Conservation (phyloP, 2,329 filamentous ascomycete genomes). For the Cladosporium sp. region DNA sequence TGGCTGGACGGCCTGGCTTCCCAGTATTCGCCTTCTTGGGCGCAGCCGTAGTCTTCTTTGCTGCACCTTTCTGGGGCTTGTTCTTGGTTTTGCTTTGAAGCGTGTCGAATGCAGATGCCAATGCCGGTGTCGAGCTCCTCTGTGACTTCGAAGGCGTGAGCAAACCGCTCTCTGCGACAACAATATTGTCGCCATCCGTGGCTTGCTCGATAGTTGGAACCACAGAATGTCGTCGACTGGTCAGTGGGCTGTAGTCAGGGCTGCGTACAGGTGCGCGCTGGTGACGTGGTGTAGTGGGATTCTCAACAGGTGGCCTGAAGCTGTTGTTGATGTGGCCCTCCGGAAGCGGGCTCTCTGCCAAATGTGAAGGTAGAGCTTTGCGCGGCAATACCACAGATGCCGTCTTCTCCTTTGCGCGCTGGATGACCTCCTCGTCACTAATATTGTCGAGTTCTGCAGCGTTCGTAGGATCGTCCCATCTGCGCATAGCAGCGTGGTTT, state of each 20-base stretch:
- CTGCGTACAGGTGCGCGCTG: conserved; percentile 11
- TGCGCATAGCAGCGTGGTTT: conserved; percentile 62
- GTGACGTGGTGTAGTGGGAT: conserved; percentile 23
- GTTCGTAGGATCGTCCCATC: conserved; percentile 53
- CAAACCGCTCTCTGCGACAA: conserved; percentile 27
- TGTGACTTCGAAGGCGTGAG: conserved; percentile 37
- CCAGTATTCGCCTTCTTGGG: conserved; percentile 28
- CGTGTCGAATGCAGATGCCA: conserved; percentile 27
- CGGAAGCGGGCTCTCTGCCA: conserved; percentile 24
- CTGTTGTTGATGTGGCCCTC: conserved; percentile 33
- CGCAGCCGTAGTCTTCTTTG: conserved; percentile 20
- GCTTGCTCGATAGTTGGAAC: conserved; percentile 30
- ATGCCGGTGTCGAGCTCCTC: conserved; percentile 24
- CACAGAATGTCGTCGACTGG: conserved; percentile 25
- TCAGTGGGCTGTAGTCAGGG: conserved; percentile 26
- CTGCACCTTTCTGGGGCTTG: conserved; percentile 21
- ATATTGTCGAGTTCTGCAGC: conserved; percentile 46
- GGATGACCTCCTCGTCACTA: conserved; percentile 47
- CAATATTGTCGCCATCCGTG: conserved; percentile 28
- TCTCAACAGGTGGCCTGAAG: conserved; percentile 28
- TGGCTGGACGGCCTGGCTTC: conserved; percentile 29
- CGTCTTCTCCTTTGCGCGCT: conserved; percentile 38
- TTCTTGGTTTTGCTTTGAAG: conserved; percentile 8
- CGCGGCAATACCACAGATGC: conserved; percentile 39
- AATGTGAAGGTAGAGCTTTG: conserved; percentile 23